Conservation (phyloP, 2,329 filamentous ascomycete species). For the Xylaria sp. region DNA sequence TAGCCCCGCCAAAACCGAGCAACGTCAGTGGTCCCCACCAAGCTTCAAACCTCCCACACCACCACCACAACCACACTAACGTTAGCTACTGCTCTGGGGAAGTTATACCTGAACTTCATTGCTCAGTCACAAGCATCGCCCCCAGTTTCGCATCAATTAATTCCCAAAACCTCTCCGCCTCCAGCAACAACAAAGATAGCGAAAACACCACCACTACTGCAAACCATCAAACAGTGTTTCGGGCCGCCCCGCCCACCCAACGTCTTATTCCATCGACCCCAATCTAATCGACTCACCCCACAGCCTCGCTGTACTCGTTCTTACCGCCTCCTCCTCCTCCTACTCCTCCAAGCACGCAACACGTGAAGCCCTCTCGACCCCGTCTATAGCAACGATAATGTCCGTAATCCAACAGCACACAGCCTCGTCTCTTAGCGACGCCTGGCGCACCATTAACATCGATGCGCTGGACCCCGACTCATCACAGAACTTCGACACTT, state of each 20-base stretch:
- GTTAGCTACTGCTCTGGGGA: neutral
- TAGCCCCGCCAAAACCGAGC: slow-evolving; percentile 25
- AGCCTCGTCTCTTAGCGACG: slow-evolving; percentile 67
- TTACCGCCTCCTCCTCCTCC: slow-evolving; percentile 5
- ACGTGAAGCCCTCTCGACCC: slow-evolving; percentile 4
- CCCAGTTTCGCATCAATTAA: slow-evolving; percentile 7
- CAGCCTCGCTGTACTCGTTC: slow-evolving; percentile 20
- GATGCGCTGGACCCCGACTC: slow-evolving; percentile 92
- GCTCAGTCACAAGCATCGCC: slow-evolving; percentile 9
- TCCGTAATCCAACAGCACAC: slow-evolving; percentile 75
- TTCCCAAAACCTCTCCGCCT: neutral
- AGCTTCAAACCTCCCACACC: slow-evolving; percentile 25
- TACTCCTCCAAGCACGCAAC: neutral
- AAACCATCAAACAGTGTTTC: slow-evolving; percentile 5
- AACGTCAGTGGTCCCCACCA: slow-evolving; percentile 35
- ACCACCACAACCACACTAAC: slow-evolving; percentile 16
- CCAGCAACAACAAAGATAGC: neutral
- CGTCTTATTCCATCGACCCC: slow-evolving; percentile 30
- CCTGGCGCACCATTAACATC: slow-evolving; percentile 92
- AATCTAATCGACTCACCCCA: slow-evolving; percentile 13
- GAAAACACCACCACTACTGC: neutral
- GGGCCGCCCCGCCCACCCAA: slow-evolving; percentile 23
- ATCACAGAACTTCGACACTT: slow-evolving; percentile 88
- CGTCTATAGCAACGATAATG: slow-evolving; percentile 51
- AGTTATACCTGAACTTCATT: slow-evolving; percentile 19